Conservation (phyloP, 306 rosid species). For the Vigna radiata region DNA sequence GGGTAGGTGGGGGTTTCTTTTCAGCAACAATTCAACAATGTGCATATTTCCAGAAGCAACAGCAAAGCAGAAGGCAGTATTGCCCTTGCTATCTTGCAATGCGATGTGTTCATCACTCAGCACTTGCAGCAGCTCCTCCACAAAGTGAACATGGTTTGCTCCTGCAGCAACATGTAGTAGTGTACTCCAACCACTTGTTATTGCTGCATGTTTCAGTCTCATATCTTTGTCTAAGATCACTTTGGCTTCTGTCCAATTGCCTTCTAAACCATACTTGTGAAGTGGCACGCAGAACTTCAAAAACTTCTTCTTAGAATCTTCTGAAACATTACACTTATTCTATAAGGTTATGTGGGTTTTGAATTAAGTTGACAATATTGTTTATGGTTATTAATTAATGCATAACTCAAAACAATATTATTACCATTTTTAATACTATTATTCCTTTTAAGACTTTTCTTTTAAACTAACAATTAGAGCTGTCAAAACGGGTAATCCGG, state of each 20-base stretch:
- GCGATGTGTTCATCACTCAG: background rate
- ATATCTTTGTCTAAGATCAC: background rate
- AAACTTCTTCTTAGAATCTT: constrained; percentile 1
- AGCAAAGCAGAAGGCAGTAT: constrained; percentile 51
- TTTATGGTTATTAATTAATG: no score
- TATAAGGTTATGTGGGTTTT: no score
- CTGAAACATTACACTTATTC: constrained; percentile 24
- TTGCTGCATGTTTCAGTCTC: constrained; percentile 19
- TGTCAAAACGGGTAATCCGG: no score
- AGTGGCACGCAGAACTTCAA: constrained; percentile 47
- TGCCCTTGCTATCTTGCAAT: constrained; percentile 35
- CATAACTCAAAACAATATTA: no score
- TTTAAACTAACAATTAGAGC: no score
- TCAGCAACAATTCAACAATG: background rate
- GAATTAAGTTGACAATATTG: no score
- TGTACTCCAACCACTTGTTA: constrained; percentile 38
- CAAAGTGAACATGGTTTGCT: constrained; percentile 27
- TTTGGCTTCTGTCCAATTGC: constrained; percentile 42
- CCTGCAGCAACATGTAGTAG: constrained; percentile 47
- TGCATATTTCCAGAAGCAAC: constrained; percentile 33
- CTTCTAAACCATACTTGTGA: constrained; percentile 40
- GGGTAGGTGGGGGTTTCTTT: background rate
- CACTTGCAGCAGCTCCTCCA: background rate
- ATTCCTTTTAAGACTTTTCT: no score
- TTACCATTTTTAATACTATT: no score